Base-by-base conservation (phyloP, 495 filamentous ascomycete genomes). In the Venustampulla echinocandica region DNA sequence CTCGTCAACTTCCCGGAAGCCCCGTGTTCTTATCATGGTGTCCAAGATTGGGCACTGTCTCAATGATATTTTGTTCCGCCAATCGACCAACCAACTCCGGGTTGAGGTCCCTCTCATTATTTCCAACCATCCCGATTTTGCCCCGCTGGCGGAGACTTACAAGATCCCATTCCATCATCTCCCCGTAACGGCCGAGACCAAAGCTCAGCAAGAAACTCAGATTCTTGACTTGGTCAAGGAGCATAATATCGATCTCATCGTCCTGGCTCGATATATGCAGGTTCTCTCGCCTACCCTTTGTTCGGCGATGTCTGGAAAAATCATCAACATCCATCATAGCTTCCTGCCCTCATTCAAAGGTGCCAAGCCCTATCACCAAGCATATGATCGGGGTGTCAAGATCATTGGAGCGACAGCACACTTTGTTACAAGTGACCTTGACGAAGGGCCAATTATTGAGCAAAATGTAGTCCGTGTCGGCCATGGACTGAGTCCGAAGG, bases 251-350 rank as follows among this genome's bases (percentile, higher is more conserved):
- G 83, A 87, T 54, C 67, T 87, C 21, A 75, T 87, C 27, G 83
- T 87, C 5, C 59, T 87, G 44, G 83, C 83, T n/a, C 78, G 83
- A 40, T 87, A 87, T 65, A 87, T 87, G 83, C 83, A 87, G 65
- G 80, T 87, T n/a, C 69, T 87, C 4, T 81, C 74, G 38, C 80
- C 81, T 11, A 71, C 60, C n/a, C 65, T 87, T 21, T 87, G 82
- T 62, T 65, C 73, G 52, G 81, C 74, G 40, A 85, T 86, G 81
- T 76, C 72, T 39, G 81, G 82, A 9, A 73, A 73, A 42, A 86
- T 86, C 64, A 84, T 87, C 77, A 87, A 87, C 65, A 85, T 87
- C 64, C 83, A 87, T 65, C 83, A 87, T 66, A 76, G 71, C 49
- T 87, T 87, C 75, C 55, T 87, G 70, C 83, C 82, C 2, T 79